Evolutionary conservation across 129 eudicot species (phyloP).

Genomic region (Chrysanthemum seticuspe): DNA sequence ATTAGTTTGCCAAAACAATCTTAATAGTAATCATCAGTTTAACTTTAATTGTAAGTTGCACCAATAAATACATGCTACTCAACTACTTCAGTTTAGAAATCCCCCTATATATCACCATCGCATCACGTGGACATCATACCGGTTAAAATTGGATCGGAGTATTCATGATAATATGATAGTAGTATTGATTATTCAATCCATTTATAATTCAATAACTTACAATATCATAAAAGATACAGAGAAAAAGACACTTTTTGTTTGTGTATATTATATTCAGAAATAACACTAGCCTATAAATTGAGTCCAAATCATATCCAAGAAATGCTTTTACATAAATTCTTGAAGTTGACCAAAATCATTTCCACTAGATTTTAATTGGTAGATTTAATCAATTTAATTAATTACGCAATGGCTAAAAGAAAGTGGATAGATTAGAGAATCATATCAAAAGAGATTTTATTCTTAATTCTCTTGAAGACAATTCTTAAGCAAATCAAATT

Average conservation of each 20-base stretch:
- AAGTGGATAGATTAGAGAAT: constrained; percentile 27
- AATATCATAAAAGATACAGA: too few relatives aligned
- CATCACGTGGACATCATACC: too few relatives aligned
- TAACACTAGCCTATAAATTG: not conserved
- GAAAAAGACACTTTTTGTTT: not conserved
- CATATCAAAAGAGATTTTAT: constrained; percentile 35
- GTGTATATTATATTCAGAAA: not conserved
- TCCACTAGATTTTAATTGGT: constrained; percentile 6
- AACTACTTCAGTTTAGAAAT: too few relatives aligned
- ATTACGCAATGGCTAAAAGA: constrained; percentile 2
- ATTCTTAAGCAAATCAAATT: constrained; percentile 21
- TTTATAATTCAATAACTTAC: too few relatives aligned
- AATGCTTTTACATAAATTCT: constrained; percentile 19
- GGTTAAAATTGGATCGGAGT: too few relatives aligned
- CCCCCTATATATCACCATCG: too few relatives aligned
- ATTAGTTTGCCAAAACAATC: too few relatives aligned
- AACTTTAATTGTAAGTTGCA: too few relatives aligned
- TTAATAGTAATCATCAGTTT: too few relatives aligned
- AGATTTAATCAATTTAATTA: not conserved
- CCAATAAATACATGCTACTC: too few relatives aligned
- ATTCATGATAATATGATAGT: too few relatives aligned
- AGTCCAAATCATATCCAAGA: constrained; percentile 29
- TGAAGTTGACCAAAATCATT: constrained; percentile 29
- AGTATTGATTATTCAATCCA: too few relatives aligned
- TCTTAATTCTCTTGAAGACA: constrained; percentile 27